phyloP scores from a whole-genome alignment of 2,329 filamentous ascomycete genomes.

The Tricladium varicosporioides region DNA sequence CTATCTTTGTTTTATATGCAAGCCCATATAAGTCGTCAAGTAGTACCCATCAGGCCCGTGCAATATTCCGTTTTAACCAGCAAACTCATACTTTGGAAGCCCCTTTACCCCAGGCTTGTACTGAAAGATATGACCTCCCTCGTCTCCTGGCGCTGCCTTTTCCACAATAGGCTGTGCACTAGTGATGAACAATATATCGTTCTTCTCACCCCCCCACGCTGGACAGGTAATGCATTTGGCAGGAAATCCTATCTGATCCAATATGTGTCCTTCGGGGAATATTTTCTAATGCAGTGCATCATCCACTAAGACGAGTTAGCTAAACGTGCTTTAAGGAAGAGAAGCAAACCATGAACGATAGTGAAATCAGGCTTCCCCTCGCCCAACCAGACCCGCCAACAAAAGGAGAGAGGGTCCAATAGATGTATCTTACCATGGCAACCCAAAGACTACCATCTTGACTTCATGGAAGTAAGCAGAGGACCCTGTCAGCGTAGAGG shows the following conservation, averaged over 20 bases:
- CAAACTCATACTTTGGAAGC: slow-evolving; percentile 36
- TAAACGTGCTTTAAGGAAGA: too few relatives aligned
- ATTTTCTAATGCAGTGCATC: slow-evolving; percentile 36
- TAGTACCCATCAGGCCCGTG: too few relatives aligned
- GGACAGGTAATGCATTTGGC: slow-evolving; percentile 37
- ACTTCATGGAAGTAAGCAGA: slow-evolving; percentile 17
- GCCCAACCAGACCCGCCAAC: too few relatives aligned
- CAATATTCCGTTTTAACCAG: slow-evolving; percentile 16
- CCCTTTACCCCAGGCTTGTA: slow-evolving; percentile 31
- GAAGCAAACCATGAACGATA: too few relatives aligned
- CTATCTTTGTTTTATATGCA: too few relatives aligned
- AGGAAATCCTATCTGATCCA: slow-evolving; percentile 36
- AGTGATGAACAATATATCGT: slow-evolving; percentile 36
- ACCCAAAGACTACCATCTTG: slow-evolving; percentile 39
- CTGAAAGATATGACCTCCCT: slow-evolving; percentile 38
- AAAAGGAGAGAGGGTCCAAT: too few relatives aligned
- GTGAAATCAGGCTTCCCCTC: too few relatives aligned
- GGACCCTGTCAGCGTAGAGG: neutral
- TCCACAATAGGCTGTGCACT: slow-evolving; percentile 29
- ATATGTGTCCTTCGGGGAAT: slow-evolving; percentile 33
- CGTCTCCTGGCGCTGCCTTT: slow-evolving; percentile 29
- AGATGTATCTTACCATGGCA: slow-evolving; percentile 23
- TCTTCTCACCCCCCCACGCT: slow-evolving; percentile 37
- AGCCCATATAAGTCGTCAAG: too few relatives aligned
- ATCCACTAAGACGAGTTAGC: slow-evolving; percentile 21